Evolutionary conservation across 352 stramenopile species (phyloP).

Genomic region (Phytophthora tubulina): DNA sequence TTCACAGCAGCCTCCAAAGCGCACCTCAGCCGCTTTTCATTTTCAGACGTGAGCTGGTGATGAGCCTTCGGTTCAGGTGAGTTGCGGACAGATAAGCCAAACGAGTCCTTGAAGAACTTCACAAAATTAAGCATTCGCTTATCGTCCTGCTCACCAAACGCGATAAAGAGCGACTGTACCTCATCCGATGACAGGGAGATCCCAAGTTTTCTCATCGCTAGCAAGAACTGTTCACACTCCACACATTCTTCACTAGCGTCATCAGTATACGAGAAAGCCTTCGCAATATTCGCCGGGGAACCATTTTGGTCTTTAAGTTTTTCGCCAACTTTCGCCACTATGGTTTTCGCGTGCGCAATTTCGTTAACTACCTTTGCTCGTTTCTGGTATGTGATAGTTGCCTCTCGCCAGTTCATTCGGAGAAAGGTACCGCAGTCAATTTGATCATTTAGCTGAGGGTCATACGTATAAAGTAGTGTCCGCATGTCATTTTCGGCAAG

Average conservation of each 20-base stretch:
- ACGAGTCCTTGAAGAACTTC: conserved; percentile 30
- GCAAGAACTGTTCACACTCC: conserved; percentile 37
- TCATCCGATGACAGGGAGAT: conserved; percentile 37
- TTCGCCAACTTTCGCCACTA: conserved; percentile 30
- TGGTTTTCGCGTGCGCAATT: background rate
- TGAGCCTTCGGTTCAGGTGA: background rate
- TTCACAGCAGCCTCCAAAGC: conserved; percentile 43
- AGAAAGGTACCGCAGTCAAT: conserved; percentile 64
- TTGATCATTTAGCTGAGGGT: conserved; percentile 57
- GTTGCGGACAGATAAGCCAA: conserved; percentile 8
- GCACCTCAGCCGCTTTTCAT: conserved; percentile 43
- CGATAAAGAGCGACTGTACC: conserved; percentile 36
- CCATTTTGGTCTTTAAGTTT: conserved; percentile 23
- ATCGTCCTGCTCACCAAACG: conserved; percentile 29
- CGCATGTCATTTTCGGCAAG: conserved; percentile 64
- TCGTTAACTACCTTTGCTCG: conserved; percentile 30
- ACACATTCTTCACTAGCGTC: conserved; percentile 20
- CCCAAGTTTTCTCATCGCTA: conserved; percentile 44
- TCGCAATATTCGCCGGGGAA: conserved; percentile 16
- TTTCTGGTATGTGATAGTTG: conserved; percentile 28
- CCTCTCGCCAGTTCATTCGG: conserved; percentile 66
- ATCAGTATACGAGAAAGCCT: conserved; percentile 30
- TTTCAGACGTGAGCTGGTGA: conserved; percentile 30
- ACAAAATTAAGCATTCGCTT: conserved; percentile 39
- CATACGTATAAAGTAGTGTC: conserved; percentile 63